Base-by-base conservation (phyloP, 345 rosid genomes). In the Eucalyptus tenuipes region DNA sequence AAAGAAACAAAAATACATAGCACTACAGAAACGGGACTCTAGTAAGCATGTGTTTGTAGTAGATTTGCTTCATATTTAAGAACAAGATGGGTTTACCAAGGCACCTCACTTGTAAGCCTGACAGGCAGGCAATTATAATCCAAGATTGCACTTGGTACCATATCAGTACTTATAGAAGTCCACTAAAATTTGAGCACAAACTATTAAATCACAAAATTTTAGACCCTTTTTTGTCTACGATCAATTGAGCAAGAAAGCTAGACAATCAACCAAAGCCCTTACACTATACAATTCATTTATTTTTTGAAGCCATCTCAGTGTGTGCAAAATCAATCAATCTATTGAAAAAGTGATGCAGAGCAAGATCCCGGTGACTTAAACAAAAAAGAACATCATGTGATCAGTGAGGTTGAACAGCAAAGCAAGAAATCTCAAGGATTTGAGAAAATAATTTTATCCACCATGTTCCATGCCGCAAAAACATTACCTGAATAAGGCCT, bases 401-500 rank as follows among this genome's bases (percentile, higher is more conserved):
- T 85, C 15, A 13, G 10, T 47, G 11, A 85, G 55, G 52, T 52
- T 15, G 59, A 45, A 47, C 40, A 8, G 87, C 57, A 27, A 48
- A 49, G 87, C 52, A 85, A 49, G 87, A 85, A 48, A 85, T 16
- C 87, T 49, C 22, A 5, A 85, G 53, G 52, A 52, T 47, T 17
- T 16, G 59, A 52, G 84, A 75, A 20, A 40, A 75, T 40, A 75
- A 75, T 11, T 20, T 22, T 20, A 40, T 40, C 27, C 47, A 40
- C 44, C 45, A 40, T 75, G 84, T 75, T 75, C 84, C 84, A 20
- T 75, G 84, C 47, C 5, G 3, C 27, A 81, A 88, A 52, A 48
- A 31, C n/a, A 57, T 31, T 87, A 92, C 95, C 92, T 93, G 95
- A 85, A 93, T 93, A 84, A 92, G 87, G 88, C 95, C 95, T 86